Evolutionary conservation across 2,329 filamentous ascomycete species (phyloP), one percentile per base, ranked within the genome.

Genomic region (Phialemonium atrogriseum): DNA sequence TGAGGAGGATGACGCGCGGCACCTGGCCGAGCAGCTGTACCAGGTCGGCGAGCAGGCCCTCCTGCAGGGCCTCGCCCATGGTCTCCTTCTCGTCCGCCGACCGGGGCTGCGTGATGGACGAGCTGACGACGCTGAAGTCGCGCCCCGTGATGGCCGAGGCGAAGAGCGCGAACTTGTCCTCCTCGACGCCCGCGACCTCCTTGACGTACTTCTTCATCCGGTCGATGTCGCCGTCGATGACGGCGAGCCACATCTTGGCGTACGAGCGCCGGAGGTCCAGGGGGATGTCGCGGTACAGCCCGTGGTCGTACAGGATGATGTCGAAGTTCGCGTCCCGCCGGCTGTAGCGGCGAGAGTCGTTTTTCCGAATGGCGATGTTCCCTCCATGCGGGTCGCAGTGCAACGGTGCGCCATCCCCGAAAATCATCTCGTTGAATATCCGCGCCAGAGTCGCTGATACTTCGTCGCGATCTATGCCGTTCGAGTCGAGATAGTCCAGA

Each of bases 401-500:
- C 23, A 98, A 64, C 0, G 91, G 87, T 0, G 89, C 89, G 37
- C 80, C 73, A 32, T 80, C 74, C 29, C 89, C 88, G 44, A 98
- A 98, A 45, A 98, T 95, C 91, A 98, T 98, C 55, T 96, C 88
- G 64, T 98, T 98, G 70, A 98, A 98, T 37, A 98, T 86, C 37
- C 80, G 78, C 0, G 91, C 82, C 4, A 98, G 67, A 0, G 87
- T 83, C 2, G 89, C 88, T 0, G 88, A 94, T 5, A 98, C 91
- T 57, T 96, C 89, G 51, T 96, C 91, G 13, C 91, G 78, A 56
- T 94, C 86, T 51, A 98, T 98, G 36, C 76, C 73, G 52, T 93
- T 83, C 6, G 70, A 64, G 55, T 96, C 91, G 4, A 98, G 67
- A 51, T 84, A 96, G 11, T 75, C 76, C 2, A 96, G 71, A 51